Evolutionary conservation across 2,329 filamentous ascomycete genomes (phyloP), one percentile per base, ranked within the genome.

Genomic region (Apiospora kogelbergensis): DNA sequence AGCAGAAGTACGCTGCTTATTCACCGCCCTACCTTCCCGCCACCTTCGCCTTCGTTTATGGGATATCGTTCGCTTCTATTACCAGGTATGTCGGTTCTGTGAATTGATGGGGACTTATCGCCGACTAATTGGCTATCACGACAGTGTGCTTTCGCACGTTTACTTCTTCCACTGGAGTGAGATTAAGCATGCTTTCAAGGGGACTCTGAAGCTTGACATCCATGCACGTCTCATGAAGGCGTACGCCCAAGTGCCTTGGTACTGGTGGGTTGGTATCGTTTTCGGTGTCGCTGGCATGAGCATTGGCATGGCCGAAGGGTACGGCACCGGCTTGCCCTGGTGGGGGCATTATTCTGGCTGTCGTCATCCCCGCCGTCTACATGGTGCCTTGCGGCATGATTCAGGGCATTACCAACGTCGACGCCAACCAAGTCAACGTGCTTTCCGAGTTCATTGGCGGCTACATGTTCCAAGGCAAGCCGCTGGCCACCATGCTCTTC

Each of bases 1-100:
- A 83, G 30, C 80, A 81, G 1, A 84, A 84, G 1, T 90, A 89
- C 73, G 77, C 81, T 40, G 75, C 77, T 2, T 90, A 87, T 70
- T 87, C 88, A 42, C 88, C 87, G 0, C 79, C 88, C 46, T 88
- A 88, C 68, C 75, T 89, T 0, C 80, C 83, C 0, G 76, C 84
- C 0, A 84, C 83, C 0, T 86, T 83, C 9, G 80, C 81, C 7
- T 73, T 84, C 20, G 81, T 81, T 65, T 80, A 88, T 68, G 85
- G 85, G 1, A 79, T 88, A 15, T 86, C 84, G 0, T 89, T 87
- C 73, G 86, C 85, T 4, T 82, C 85, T 30, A 76, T 89, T 33
- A 84, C 83, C 0, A 77, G 74, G 74, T 74, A 57, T 33, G 48
- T 33, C 15, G 24, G 46, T 7, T 17, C 11, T 30, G 13, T 20